A percentile compares a stretch with the other conserved stretches of the same genome.
phyloP scores from a whole-genome alignment of 352 stramenopile genomes.

The Globisporangium cylindrosporum region DNA sequence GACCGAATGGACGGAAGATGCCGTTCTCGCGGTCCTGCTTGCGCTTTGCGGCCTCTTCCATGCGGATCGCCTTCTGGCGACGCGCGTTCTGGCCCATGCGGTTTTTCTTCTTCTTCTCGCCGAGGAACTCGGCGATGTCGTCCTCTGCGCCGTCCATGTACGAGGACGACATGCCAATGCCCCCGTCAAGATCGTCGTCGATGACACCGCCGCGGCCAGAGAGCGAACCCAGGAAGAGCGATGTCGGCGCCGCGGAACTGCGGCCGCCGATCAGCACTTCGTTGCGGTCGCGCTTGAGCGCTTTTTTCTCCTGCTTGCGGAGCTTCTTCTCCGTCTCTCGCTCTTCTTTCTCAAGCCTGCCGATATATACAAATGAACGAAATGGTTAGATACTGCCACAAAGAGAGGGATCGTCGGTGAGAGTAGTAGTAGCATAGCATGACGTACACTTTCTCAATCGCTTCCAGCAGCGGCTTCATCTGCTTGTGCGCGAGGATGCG shows the following conservation, averaged over 20 bases:
- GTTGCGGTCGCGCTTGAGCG: conserved; percentile 49
- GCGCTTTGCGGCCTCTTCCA: conserved; percentile 53
- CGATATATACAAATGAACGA: not conserved
- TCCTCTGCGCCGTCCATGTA: conserved; percentile 57
- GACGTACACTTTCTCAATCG: conserved; percentile 38
- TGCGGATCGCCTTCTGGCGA: conserved; percentile 71
- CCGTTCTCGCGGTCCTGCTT: conserved; percentile 45
- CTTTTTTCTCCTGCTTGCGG: conserved; percentile 56
- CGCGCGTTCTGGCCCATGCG: conserved; percentile 73
- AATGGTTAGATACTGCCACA: not conserved
- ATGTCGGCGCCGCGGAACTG: conserved; percentile 48
- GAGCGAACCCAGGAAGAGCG: conserved; percentile 75
- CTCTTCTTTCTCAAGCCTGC: conserved; percentile 48
- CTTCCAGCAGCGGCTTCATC: conserved; percentile 57
- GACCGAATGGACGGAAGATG: conserved; percentile 34
- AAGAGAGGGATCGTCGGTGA: not conserved
- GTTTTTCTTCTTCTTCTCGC: conserved; percentile 87
- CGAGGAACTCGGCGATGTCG: conserved; percentile 83
- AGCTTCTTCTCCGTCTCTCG: conserved; percentile 58
- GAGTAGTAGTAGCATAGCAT: not conserved
- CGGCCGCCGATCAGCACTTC: conserved; percentile 64
- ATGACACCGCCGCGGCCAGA: conserved; percentile 42
- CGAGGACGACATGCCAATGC: conserved; percentile 16
- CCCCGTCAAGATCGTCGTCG: conserved; percentile 23
- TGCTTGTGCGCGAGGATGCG: conserved; percentile 71